phyloP scores from a whole-genome alignment of 1,284 basidiomycete genomes.

The Tylopilus sp. region DNA sequence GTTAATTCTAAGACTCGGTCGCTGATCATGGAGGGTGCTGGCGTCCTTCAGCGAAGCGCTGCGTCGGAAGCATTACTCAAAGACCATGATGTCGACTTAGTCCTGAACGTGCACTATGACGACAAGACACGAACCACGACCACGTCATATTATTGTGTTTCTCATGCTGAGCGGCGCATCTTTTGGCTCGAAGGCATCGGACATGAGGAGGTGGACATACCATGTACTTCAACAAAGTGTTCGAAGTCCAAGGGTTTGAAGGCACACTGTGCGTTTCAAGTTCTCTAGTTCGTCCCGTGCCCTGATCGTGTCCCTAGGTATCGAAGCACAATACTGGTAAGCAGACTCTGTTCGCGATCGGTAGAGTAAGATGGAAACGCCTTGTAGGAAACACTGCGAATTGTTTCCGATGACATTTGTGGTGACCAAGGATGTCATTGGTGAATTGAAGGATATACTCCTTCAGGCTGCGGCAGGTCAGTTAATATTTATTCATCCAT shows the following conservation, averaged over 20 bases:
- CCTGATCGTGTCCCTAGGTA: conserved; percentile 29
- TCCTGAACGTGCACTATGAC: conserved; percentile 26
- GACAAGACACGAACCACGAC: background rate
- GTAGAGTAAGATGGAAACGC: background rate
- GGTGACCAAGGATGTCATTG: conserved; percentile 29
- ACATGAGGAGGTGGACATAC: conserved; percentile 25
- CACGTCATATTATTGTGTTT: conserved; percentile 41
- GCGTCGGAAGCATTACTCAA: conserved; percentile 17
- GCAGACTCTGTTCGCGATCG: background rate
- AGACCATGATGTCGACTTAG: conserved; percentile 24
- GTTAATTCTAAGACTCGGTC: conserved; percentile 8
- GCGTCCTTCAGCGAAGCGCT: conserved; percentile 10
- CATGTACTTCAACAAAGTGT: conserved; percentile 37
- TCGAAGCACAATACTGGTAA: conserved; percentile 44
- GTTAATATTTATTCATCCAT: background rate
- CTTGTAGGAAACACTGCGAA: conserved; percentile 42
- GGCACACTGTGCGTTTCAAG: conserved; percentile 34
- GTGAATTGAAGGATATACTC: conserved; percentile 34
- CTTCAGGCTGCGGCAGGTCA: conserved; percentile 43
- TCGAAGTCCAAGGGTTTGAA: conserved; percentile 10
- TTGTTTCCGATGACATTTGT: conserved; percentile 40
- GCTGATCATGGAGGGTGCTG: conserved; percentile 23
- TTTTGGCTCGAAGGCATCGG: conserved; percentile 42
- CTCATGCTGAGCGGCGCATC: conserved; percentile 37
- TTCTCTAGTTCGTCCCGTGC: background rate